These are phyloP conservation scores for Malus domestica DNA, from an alignment of 306 rosid species.

Conservation along the genomic window DNA sequence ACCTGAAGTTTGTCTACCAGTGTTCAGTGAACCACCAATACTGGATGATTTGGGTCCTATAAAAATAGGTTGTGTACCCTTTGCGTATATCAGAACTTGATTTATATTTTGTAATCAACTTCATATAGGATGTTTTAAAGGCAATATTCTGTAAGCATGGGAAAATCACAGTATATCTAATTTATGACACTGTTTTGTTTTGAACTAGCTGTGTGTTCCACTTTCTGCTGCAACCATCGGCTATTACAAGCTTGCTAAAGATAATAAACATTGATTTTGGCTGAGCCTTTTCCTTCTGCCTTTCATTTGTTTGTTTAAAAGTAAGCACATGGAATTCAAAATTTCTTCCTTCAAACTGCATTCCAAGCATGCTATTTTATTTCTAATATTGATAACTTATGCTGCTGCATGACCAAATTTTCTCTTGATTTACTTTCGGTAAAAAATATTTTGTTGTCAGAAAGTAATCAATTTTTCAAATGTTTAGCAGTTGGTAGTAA, in stretches of 20 bases:
- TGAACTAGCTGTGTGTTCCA: neutral
- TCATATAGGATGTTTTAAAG: neutral
- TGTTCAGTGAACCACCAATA: neutral
- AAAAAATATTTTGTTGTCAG: neutral
- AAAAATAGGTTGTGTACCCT: neutral
- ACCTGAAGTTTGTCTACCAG: neutral
- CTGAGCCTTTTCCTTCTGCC: neutral
- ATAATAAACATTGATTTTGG: neutral
- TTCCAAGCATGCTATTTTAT: neutral
- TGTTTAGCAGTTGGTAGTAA: neutral
- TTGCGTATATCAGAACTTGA: neutral
- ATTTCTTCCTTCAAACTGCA: neutral
- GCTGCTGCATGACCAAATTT: neutral
- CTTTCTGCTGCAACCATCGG: neutral
- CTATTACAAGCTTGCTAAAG: neutral
- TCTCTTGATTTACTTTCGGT: neutral
- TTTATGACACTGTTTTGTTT: neutral
- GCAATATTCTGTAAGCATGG: neutral
- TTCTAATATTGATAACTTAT: neutral
- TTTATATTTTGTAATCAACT: neutral
- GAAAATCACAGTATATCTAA: neutral
- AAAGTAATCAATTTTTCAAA: neutral
- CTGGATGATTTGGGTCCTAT: neutral
- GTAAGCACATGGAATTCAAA: neutral
- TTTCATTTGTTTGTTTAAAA: neutral